These are phyloP conservation scores for Candida ponderosae DNA, from an alignment of 805 yeast genomes.

Conservation along the genomic window DNA sequence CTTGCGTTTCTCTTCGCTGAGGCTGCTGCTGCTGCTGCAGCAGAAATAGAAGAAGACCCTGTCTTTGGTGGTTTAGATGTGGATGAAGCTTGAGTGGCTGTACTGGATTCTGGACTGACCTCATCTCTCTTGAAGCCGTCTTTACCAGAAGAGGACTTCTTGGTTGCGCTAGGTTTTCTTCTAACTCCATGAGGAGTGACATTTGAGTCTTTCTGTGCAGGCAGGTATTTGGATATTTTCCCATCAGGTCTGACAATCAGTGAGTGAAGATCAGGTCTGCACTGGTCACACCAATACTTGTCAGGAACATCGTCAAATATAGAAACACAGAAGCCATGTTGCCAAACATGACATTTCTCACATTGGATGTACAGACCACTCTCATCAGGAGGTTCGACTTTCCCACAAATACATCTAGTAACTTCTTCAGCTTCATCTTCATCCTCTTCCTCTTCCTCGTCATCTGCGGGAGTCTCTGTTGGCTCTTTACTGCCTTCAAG, in stretches of 20 bases:
- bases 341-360: slow-evolving; percentile 94
- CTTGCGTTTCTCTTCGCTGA: slow-evolving; percentile 12
- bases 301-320: slow-evolving; percentile 77
- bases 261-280: slow-evolving; percentile 79
- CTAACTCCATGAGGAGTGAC: slow-evolving; percentile 10
- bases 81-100: too few species aligned
- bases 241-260: slow-evolving; percentile 39
- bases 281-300: slow-evolving; percentile 89
- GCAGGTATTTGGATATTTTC: slow-evolving; percentile 42
- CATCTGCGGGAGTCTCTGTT: slow-evolving; percentile 5
- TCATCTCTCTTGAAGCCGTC: not conserved
- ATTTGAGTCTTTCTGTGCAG: slow-evolving; percentile 25
- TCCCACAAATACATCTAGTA: slow-evolving; percentile 37
- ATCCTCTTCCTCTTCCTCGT: slow-evolving; percentile 18
- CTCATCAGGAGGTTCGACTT: slow-evolving; percentile 35
- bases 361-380: slow-evolving; percentile 73
- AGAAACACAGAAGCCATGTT: slow-evolving; percentile 94
- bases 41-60: too few species aligned
- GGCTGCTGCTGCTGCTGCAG: slow-evolving; percentile 4
- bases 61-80: too few species aligned
- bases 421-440: slow-evolving; percentile 35
- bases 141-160: not conserved
- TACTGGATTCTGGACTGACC: too few species aligned
- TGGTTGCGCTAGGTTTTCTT: slow-evolving; percentile 17
- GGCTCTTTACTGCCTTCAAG: not conserved